Evolutionary conservation across 345 rosid species (phyloP), one percentile per base, ranked within the genome.

Genomic region (Rhodomyrtus tomentosa): DNA sequence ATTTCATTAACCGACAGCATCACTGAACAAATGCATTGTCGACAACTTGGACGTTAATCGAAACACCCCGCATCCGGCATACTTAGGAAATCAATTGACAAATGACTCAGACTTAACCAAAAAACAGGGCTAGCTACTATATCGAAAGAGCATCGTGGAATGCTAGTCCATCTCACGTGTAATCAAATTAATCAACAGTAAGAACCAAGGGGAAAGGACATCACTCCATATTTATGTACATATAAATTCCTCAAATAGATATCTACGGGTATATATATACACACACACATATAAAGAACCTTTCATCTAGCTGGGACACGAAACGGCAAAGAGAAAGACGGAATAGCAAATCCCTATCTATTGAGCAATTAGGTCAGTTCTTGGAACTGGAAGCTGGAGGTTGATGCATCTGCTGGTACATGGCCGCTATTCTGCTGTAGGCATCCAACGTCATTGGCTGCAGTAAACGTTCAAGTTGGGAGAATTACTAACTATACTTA

Each of bases 401-500:
- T 68, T 93, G 98, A 32, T 93, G 96, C 90, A 93, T 86, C 83
- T 95, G 99, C 86, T 95, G 99, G 86, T 90, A 96, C 83, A 96
- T 85, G 62, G 98, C 93, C 53, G 95, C 98, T 89, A 95, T 90
- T 84, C 98, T 91, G 88, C 94, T 90, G 85, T 93, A 94, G 76
- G 96, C 93, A 84, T 96, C 98, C 92, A 92, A 84, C 32, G 91
- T 92, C 93, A 93, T 94, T 10, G 98, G 95, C 96, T 95, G 93
- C 90, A 86, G 51, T 82, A 82, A 56, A 68, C 50, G 25, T 84
- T 40, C 81, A 29, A 32, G 25, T 42, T 56, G 6, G 25, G 24
- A 68, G 9, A 38, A 18, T 68, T 68, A 68, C 4, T 5, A 36
- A 36, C 45, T 22, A 68, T 16, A 36, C 32, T 36, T 18, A 68